phyloP scores from a whole-genome alignment of 805 yeast species.

The Ogataea philodendri region DNA sequence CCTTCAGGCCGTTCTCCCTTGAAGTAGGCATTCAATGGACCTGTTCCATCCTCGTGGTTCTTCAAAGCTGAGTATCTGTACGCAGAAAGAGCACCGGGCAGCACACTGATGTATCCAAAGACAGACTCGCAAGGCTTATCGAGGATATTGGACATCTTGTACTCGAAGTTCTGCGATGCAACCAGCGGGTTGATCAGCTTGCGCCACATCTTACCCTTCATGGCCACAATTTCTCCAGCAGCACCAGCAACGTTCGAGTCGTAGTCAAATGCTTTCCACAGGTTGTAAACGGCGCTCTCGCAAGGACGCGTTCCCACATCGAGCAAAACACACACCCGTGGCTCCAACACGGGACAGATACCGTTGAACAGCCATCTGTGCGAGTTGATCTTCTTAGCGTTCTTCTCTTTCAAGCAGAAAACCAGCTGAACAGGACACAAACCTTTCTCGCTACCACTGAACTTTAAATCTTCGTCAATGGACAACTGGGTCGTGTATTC shows the following conservation, averaged over 20 bases:
- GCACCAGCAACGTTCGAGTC: constrained; percentile 99
- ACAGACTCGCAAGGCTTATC: constrained; percentile 92
- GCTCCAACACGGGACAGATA: constrained; percentile 86
- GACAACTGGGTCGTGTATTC: constrained; percentile 97
- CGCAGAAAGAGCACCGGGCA: constrained; percentile 96
- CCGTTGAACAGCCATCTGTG: constrained; percentile 98
- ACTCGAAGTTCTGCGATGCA: constrained; percentile 95
- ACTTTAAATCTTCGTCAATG: constrained; percentile 81
- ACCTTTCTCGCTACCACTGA: constrained; percentile 86
- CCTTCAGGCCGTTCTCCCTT: constrained; percentile 65
- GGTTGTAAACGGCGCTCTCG: constrained; percentile 78
- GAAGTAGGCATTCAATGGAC: constrained; percentile 86
- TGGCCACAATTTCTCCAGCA: constrained; percentile 94
- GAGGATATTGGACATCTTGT: constrained; percentile 92
- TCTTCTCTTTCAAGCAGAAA: constrained; percentile 89
- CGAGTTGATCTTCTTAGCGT: constrained; percentile 91
- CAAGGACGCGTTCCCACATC: constrained; percentile 99
- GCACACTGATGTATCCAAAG: constrained; percentile 89
- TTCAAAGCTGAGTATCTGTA: constrained; percentile 84
- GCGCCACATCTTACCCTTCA: constrained; percentile 86
- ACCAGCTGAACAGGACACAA: constrained; percentile 92
- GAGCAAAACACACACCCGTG: constrained; percentile 81
- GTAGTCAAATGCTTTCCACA: constrained; percentile 96
- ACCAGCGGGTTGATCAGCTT: constrained; percentile 87
- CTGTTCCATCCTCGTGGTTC: constrained; percentile 86